Evolutionary conservation across 2,329 filamentous ascomycete genomes (phyloP).

Genomic region (Arthroderma uncinatum): DNA sequence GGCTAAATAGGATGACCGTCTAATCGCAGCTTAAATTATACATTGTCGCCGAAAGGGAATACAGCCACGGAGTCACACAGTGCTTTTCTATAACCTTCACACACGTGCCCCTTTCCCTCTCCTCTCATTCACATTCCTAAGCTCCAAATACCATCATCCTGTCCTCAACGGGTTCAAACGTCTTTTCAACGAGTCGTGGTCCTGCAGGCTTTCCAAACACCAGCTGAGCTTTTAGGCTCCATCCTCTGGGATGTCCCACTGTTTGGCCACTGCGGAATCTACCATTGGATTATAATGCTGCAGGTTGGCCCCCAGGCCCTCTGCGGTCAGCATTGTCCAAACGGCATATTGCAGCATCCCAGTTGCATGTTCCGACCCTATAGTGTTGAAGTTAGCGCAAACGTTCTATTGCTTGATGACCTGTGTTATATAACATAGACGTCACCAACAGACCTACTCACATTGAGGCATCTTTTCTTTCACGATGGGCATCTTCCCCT

Average conservation of each 20-base stretch:
- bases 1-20: no score
- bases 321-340: slow-evolving; percentile 72
- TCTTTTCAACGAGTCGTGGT: slow-evolving; percentile 51
- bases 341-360: neutral
- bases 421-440: neutral
- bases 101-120: no score
- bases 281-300: slow-evolving; percentile 91
- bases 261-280: slow-evolving; percentile 55
- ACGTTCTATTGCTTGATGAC: neutral
- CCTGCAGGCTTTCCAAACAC: slow-evolving; percentile 55
- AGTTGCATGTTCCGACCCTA: neutral
- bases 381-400: neutral
- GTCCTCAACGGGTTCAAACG: slow-evolving; percentile 54
- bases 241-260: slow-evolving; percentile 61
- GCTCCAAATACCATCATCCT: slow-evolving; percentile 51
- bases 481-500: slow-evolving; percentile 60
- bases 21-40: no score
- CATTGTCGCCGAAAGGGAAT: no score
- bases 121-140: no score
- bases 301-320: slow-evolving; percentile 77
- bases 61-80: no score
- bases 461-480: slow-evolving; percentile 69
- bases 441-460: no score
- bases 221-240: slow-evolving; percentile 71
- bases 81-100: no score